These are phyloP conservation scores for Phytopythium aichiense DNA, from an alignment of 352 stramenopile species.

Conservation along the genomic window DNA sequence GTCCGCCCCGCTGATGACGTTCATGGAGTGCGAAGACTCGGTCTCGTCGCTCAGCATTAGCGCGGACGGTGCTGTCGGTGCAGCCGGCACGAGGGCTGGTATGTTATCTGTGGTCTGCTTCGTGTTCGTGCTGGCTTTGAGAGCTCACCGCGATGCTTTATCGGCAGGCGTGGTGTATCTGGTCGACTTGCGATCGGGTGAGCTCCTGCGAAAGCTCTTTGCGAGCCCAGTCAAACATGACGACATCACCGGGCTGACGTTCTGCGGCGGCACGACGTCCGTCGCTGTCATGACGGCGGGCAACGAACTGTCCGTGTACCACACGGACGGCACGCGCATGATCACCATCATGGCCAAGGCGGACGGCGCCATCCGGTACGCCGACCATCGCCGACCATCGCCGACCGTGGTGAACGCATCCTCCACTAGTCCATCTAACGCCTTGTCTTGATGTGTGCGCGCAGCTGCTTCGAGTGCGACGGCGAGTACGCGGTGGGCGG, in stretches of 20 bases:
- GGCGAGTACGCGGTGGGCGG: slow-evolving; percentile 72
- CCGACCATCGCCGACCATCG: not conserved
- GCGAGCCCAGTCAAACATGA: slow-evolving; percentile 49
- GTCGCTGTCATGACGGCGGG: slow-evolving; percentile 59
- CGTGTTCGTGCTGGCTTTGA: not conserved
- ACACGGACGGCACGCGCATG: slow-evolving; percentile 54
- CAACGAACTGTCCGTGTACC: slow-evolving; percentile 75
- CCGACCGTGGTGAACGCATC: no score
- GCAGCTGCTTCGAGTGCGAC: slow-evolving; percentile 76
- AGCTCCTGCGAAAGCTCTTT: slow-evolving; percentile 56
- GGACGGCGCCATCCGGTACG: slow-evolving; percentile 60
- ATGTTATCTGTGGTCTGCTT: slow-evolving; percentile 3
- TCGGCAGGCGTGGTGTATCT: slow-evolving; percentile 55
- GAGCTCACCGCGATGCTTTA: not conserved
- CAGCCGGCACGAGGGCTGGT: slow-evolving; percentile 68
- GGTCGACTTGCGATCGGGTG: slow-evolving; percentile 61
- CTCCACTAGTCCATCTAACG: not conserved
- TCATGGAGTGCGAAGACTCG: slow-evolving; percentile 76
- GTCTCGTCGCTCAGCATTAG: slow-evolving; percentile 68
- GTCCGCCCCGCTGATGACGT: slow-evolving; percentile 51
- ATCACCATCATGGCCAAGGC: slow-evolving; percentile 49
- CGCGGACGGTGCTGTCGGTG: slow-evolving; percentile 45
- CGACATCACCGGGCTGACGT: slow-evolving; percentile 60
- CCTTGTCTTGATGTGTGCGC: not conserved
- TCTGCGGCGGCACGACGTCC: slow-evolving; percentile 45